Conservation (phyloP, 352 stramenopile genomes). For the Phytopythium boreale region DNA sequence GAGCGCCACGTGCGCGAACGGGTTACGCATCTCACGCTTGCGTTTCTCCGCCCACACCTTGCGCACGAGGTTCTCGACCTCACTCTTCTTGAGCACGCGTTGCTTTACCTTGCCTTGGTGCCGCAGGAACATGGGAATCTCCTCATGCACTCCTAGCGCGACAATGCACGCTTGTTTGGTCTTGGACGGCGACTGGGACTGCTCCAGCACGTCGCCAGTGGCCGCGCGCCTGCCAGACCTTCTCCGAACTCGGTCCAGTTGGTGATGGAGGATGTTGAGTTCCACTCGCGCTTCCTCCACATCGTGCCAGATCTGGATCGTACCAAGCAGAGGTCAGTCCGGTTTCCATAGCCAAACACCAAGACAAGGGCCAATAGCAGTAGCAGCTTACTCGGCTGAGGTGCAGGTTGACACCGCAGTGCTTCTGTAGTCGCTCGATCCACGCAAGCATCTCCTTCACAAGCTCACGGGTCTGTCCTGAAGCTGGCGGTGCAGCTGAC, state of each 20-base stretch:
- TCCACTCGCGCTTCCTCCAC: slow-evolving; percentile 75
- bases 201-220: slow-evolving; percentile 8
- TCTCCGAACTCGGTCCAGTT: slow-evolving; percentile 44
- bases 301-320: slow-evolving; percentile 69
- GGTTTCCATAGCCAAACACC: background rate
- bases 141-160: slow-evolving; percentile 49
- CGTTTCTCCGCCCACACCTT: slow-evolving; percentile 78
- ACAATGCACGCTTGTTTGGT: slow-evolving; percentile 62
- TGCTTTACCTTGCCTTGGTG: slow-evolving; percentile 71
- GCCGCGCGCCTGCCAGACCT: slow-evolving; percentile 21
- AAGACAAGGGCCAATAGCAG: background rate
- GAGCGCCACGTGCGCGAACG: slow-evolving; percentile 33
- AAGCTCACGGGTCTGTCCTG: slow-evolving; percentile 34
- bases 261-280: slow-evolving; percentile 66
- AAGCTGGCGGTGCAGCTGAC: background rate
- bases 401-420: slow-evolving; percentile 74
- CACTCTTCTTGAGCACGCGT: slow-evolving; percentile 57
- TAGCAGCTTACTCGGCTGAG: slow-evolving; percentile 50
- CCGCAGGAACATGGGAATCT: slow-evolving; percentile 65
- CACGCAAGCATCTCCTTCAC: slow-evolving; percentile 77
- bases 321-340: background rate
- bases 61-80: slow-evolving; percentile 63
- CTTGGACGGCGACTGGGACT: slow-evolving; percentile 24
- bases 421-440: slow-evolving; percentile 78
- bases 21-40: slow-evolving; percentile 59